Evolutionary conservation across 371 early-diverging fungal species (phyloP).

Genomic region (Lichtheimia corymbifera): DNA sequence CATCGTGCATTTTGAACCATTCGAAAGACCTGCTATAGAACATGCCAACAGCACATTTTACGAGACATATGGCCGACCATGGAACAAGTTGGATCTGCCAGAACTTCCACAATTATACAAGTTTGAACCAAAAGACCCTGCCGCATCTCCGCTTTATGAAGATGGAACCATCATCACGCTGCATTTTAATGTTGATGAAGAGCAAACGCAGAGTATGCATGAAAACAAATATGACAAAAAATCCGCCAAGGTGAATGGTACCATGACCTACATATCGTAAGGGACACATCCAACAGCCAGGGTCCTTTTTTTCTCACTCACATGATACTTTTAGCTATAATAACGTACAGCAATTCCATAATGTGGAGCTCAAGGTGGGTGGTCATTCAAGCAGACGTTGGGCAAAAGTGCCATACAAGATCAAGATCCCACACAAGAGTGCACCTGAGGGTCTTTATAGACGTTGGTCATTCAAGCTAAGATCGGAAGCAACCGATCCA

Average conservation of each 20-base stretch:
- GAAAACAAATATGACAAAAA: constrained; percentile 20
- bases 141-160: constrained; percentile 19
- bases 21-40: constrained; percentile 31
- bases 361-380: constrained; percentile 41
- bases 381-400: constrained; percentile 38
- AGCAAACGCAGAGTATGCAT: constrained; percentile 19
- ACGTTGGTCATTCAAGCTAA: constrained; percentile 38
- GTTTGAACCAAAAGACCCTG: constrained; percentile 9
- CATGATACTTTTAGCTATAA: constrained; percentile 19
- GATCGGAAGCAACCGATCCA: constrained; percentile 38
- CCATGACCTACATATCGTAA: constrained; percentile 28
- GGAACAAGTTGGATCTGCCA: constrained; percentile 28
- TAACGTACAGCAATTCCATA: constrained; percentile 18
- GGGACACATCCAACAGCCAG: neutral
- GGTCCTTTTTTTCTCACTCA: neutral
- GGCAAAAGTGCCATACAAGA: constrained; percentile 41
- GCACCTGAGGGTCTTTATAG: constrained; percentile 25
- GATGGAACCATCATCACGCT: constrained; percentile 27
- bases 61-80: constrained; percentile 32
- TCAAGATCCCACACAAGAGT: constrained; percentile 28
- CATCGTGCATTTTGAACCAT: constrained; percentile 25
- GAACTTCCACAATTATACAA: constrained; percentile 24
- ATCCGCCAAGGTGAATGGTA: constrained; percentile 13
- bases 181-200: constrained; percentile 21
- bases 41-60: constrained; percentile 22